Base-by-base conservation (phyloP, 345 rosid genomes). In the Brassica carinata region DNA sequence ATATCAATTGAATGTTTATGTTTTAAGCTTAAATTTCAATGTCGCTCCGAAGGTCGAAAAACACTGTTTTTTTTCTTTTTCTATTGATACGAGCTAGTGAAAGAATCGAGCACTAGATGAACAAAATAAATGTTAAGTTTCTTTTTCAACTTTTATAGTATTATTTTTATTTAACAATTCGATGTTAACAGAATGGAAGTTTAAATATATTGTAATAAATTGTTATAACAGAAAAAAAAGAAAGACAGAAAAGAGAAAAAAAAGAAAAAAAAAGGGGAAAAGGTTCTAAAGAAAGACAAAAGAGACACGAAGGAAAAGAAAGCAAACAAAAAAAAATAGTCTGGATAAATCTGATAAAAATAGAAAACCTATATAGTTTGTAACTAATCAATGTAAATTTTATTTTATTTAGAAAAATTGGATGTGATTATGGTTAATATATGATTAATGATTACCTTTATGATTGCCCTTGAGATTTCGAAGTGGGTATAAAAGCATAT, bases 221-320 rank as follows among this genome's bases (percentile, higher is more conserved):
- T 51, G n/a, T 51, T 61, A 70, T 68, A 73, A 38, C 63, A 62
- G 61, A 51, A 83, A 78, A 55, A 79, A 75, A 77, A 63, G 71
- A 83, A 84, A 86, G 81, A 74, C 77, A 68, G 70, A 83, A 84
- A 78, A 66, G 75, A 77, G 71, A 68, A 85, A 72, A 79, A 78
- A 69, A 4, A n/a, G 5, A 14, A 51, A n/a, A 36, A 82, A n/a
- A 77, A 45, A 57, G 40, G 71, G 67, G 64, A 64, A 72, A 82
- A 85, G 83, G 76, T 76, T 59, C 69, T 75, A 89, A 80, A 79
- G 87, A 74, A 79, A 84, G 84, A 90, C 89, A 87, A 87, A 88
- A 85, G 92, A 87, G 95, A 91, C 95, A 89, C 86, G 91, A 85
- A 89, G 94, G 85, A 89, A 51, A 67, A 90, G 90, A 89, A 89